Evolutionary conservation across 257 asterid genomes (phyloP), one percentile per base, ranked within the genome.

Genomic region (Ilex aquifolium): DNA sequence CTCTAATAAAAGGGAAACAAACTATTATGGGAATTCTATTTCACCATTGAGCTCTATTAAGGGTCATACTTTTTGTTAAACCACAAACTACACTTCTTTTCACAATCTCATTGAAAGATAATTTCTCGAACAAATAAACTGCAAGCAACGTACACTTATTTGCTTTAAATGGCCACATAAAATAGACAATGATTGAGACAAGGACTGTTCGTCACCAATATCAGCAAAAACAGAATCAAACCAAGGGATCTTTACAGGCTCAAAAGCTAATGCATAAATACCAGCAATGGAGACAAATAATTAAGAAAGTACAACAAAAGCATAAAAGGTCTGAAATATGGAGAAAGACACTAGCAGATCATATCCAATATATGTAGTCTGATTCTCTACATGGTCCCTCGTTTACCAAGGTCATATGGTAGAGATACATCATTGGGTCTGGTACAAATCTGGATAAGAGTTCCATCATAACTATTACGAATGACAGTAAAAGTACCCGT

Each of bases 161-260:
- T 84, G 99, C 74, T 87, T 93, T 77, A 93, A 83, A 81, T 93
- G 99, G 72, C 97, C 97, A 46, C 97, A 87, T 78, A 93, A 93
- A 74, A 97, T 93, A 67, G 99, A 93, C 73, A 93, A 71, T 61
- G 99, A 93, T 65, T 93, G n/a, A n/a, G n/a, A n/a, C n/a, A n/a
- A n/a, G n/a, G n/a, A n/a, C 66, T 93, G 99, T 61, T 93, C 99
- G 67, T 93, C 99, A 56, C 99, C 99, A 65, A 93, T 93, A 78
- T 93, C 99, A 65, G 97, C 99, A 66, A 85, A 89, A 70, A 93
- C 87, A 87, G 63, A 80, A 80, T 93, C 97, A 77, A 90, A 90
- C 99, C 99, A 93, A 71, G 99, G 99, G 57, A 93, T 77, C 71
- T 79, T 87, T 76, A 85, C 94, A 54, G 95, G 82, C 76, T 87